Evolutionary conservation across 768 basidiomycete species (phyloP).

Genomic region (Antrodiella citrinella): DNA sequence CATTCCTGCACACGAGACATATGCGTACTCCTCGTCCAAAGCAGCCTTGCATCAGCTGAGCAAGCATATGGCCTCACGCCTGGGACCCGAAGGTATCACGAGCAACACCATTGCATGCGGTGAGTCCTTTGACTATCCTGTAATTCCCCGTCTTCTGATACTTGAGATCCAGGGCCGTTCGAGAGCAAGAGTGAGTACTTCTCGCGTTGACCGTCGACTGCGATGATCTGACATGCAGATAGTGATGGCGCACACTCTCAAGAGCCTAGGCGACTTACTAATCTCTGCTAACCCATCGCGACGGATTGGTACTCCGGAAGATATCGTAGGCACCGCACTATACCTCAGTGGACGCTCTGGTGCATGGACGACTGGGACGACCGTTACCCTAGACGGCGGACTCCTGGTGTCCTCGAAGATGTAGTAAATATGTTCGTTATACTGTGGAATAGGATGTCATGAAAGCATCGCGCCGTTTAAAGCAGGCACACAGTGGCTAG

Average conservation of each 20-base stretch:
- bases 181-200: conserved; percentile 24
- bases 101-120: conserved; percentile 61
- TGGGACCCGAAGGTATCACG: conserved; percentile 49
- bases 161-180: conserved; percentile 18
- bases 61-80: conserved; percentile 45
- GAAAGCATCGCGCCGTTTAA: neutral
- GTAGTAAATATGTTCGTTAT: conserved; percentile 18
- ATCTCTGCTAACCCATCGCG: conserved; percentile 36
- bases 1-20: conserved; percentile 52
- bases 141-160: neutral
- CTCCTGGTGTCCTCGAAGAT: conserved; percentile 31
- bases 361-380: conserved; percentile 56
- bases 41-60: conserved; percentile 53
- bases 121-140: conserved; percentile 15
- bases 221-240: neutral
- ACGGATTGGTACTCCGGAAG: conserved; percentile 54
- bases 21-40: conserved; percentile 61
- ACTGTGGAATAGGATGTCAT: conserved; percentile 16
- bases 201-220: too few species aligned
- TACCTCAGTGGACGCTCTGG: conserved; percentile 56
- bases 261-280: conserved; percentile 35
- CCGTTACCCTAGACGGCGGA: conserved; percentile 57
- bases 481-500: too few species aligned
- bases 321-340: conserved; percentile 54
- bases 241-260: conserved; percentile 52